These are phyloP conservation scores for Sophora flavescens DNA, from an alignment of 306 rosid species.

Conservation along the genomic window DNA sequence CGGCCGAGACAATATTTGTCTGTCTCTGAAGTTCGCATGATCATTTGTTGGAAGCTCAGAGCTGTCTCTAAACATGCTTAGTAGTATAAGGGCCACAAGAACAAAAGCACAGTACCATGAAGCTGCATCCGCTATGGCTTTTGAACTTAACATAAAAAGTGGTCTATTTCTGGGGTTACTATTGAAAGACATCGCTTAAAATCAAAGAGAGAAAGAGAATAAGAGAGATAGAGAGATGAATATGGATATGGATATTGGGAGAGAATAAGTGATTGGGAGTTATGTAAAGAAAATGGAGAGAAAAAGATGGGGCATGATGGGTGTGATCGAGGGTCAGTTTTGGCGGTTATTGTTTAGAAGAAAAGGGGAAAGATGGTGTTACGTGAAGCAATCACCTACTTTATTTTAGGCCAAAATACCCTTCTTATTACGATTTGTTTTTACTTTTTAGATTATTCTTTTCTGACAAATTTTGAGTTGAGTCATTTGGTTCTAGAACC, in stretches of 20 bases:
- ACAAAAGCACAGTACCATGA: conserved; percentile 59
- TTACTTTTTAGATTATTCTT: background rate
- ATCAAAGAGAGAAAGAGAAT: background rate
- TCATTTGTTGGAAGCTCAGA: background rate
- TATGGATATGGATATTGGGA: background rate
- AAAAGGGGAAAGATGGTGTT: conserved; percentile 31
- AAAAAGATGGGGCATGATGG: background rate
- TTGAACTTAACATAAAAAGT: background rate
- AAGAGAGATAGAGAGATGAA: background rate
- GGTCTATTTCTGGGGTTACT: background rate
- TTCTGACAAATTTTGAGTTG: background rate
- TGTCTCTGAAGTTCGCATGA: conserved; percentile 22
- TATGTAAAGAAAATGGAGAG: background rate
- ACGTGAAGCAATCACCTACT: conserved; percentile 34
- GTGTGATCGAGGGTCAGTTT: conserved; percentile 42
- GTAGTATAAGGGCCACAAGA: conserved; percentile 46
- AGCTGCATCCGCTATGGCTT: conserved; percentile 48
- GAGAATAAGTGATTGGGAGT: conserved; percentile 28
- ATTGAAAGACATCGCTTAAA: conserved; percentile 36
- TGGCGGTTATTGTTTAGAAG: conserved; percentile 51
- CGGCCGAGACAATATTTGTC: conserved; percentile 4
- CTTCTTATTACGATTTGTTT: background rate
- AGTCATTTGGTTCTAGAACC: background rate
- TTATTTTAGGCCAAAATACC: background rate
- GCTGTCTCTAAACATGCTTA: conserved; percentile 36